Evolutionary conservation across 495 filamentous ascomycete genomes (phyloP), one percentile per base, ranked within the genome.

Genomic region (Penicillium roqueforti): DNA sequence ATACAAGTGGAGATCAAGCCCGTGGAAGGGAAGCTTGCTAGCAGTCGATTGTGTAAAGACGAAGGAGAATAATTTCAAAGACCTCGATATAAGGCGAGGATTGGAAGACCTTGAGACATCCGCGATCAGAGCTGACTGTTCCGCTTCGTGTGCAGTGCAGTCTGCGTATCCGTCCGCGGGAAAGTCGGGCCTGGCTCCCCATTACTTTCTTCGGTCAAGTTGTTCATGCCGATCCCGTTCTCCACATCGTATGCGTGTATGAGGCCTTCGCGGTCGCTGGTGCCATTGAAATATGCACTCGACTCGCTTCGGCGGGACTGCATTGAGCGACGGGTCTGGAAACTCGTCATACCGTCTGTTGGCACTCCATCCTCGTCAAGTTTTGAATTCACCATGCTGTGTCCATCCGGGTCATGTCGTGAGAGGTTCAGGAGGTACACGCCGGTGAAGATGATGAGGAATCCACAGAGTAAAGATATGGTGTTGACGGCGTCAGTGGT

Each of bases 381-480:
- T 51, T 85, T 86, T 39, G 80, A 76, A 25, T 85, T 86, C 20
- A 91, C 75, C 57, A 84, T 59, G 37, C 75, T 78, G 38, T 77
- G 82, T 18, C 93, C 95, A 56, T 96, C 83, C 0, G 93, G 91
- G 64, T 98, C 93, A 56, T 83, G 79, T 49, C 95, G 87, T 8
- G 91, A 95, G 26, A 97, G 85, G 63, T 97, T 97, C 59, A 98
- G 83, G 5, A 98, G 85, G 70, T 98, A 98, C 36, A 98, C 93
- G 37, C 93, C 93, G 3, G 92, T 86, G 72, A 98, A 98, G 55
- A 96, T 98, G 53, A 96, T 83, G 44, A 98, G 82, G 77, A 98
- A 98, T 51, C 93, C 93, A 63, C 85, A 90, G 43, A 98, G 79
- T 22, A 98, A 77, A 26, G 95, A 95, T 59, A 98, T 85, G 11